Evolutionary conservation across 306 rosid species (phyloP).

Genomic region (Oxytropis ochrocephala): DNA sequence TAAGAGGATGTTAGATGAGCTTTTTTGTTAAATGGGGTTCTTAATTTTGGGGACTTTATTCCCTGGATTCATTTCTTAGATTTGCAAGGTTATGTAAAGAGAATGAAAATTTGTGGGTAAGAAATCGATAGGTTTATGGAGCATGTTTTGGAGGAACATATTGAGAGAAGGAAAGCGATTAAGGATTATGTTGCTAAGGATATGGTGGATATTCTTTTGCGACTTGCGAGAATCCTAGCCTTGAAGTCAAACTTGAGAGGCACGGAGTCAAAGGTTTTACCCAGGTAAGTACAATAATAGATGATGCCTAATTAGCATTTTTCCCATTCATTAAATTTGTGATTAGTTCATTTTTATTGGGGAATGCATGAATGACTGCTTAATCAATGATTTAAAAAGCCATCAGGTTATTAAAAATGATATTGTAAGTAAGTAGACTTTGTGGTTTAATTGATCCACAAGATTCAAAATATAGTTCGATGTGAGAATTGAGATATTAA

Average conservation of each 20-base stretch:
- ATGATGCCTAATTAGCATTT: neutral
- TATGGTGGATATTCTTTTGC: constrained; percentile 78
- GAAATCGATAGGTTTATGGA: constrained; percentile 75
- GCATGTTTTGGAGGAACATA: constrained; percentile 80
- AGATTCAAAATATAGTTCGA: too few relatives aligned
- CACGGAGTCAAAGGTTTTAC: constrained; percentile 71
- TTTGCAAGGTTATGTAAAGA: constrained; percentile 72
- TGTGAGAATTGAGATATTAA: too few relatives aligned
- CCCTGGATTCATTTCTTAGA: constrained; percentile 82
- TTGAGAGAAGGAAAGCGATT: constrained; percentile 31
- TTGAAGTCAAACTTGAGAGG: constrained; percentile 69
- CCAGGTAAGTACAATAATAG: constrained; percentile 32
- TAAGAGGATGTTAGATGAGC: constrained; percentile 76
- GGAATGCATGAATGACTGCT: too few relatives aligned
- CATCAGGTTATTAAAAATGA: too few relatives aligned
- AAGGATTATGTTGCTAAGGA: constrained; percentile 48
- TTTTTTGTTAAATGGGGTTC: constrained; percentile 67
- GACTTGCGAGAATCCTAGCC: constrained; percentile 55
- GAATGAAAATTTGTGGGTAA: constrained; percentile 72
- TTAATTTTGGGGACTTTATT: constrained; percentile 71
- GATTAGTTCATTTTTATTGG: too few relatives aligned
- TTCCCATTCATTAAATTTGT: neutral
- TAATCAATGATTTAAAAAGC: too few relatives aligned
- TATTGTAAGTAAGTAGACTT: too few relatives aligned
- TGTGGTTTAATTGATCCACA: too few relatives aligned